These are phyloP conservation scores for Lasiodiplodia gonubiensis DNA, from an alignment of 2,329 filamentous ascomycete genomes.

Conservation along the genomic window DNA sequence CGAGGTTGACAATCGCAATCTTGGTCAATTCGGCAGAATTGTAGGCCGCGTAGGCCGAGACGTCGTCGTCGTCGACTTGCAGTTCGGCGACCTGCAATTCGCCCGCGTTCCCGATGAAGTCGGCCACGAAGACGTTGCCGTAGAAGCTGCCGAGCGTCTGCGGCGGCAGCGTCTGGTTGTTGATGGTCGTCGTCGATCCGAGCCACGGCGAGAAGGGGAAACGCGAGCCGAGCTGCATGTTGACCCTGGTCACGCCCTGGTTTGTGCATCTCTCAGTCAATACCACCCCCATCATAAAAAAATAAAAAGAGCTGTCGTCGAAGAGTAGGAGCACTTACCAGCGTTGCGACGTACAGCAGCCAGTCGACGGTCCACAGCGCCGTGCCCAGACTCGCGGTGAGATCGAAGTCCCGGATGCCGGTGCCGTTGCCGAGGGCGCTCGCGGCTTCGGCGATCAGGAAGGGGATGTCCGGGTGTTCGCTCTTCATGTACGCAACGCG, in stretches of 20 bases:
- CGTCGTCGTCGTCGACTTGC: not conserved
- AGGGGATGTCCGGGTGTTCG: constrained; percentile 7
- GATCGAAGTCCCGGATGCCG: constrained; percentile 20
- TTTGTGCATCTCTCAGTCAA: not conserved
- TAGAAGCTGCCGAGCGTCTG: constrained; percentile 27
- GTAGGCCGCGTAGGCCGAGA: constrained; percentile 14
- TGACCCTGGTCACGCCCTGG: constrained; percentile 17
- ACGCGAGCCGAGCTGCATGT: constrained; percentile 20
- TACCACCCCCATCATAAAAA: not conserved
- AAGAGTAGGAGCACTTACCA: not conserved
- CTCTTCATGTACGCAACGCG: constrained; percentile 19
- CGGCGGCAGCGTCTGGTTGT: not conserved
- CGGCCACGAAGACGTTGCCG: constrained; percentile 20
- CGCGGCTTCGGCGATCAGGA: constrained; percentile 17
- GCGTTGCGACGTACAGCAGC: constrained; percentile 11
- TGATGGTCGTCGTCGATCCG: not conserved
- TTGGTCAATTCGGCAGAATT: not conserved
- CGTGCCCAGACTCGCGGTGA: constrained; percentile 20
- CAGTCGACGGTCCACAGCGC: constrained; percentile 26
- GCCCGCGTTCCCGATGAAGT: constrained; percentile 3
- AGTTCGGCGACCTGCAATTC: constrained; percentile 1
- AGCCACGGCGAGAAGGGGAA: constrained; percentile 22
- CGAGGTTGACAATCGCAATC: constrained; percentile 17
- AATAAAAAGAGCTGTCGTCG: no score
- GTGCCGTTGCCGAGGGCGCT: constrained; percentile 8